Evolutionary conservation across 345 rosid species (phyloP), one percentile per base, ranked within the genome.

Genomic region (sweet orange (Citrus sinensis)): DNA sequence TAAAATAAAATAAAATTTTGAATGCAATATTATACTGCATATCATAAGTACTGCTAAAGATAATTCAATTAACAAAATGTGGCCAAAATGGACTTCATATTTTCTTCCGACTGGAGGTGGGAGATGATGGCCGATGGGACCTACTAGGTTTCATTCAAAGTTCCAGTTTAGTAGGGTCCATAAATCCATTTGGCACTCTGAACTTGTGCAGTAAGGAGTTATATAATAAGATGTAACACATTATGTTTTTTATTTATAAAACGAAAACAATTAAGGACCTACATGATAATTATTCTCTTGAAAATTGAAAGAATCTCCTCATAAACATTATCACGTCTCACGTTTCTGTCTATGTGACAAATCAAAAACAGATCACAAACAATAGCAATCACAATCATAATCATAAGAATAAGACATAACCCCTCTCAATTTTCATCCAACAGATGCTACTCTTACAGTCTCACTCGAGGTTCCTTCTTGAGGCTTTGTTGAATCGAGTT

Each of bases 381-480:
- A 46, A 11, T 11, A 46, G 1, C 51, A 13, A 46, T 54, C 58
- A 54, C 22, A 54, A 54, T 54, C 58, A 17, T 54, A 54, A 54
- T 54, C 58, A 54, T 54, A 54, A 16, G 6, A 14, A 20, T 51
- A 16, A 17, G 20, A 4, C 58, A 5, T 17, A 51, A 5, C 8
- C 22, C 22, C 5, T 17, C 22, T 17, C 58, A 54, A 54, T 54
- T 54, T 17, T 54, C 7, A 54, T 16, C 22, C 7, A 0, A 5
- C 90, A 75, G 77, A 95, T 95, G 99, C 92, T 94, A 78, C 88
- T 95, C 49, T 86, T 95, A 80, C 94, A 93, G 79, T 84, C 99
- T 39, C 97, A 92, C 81, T 96, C 99, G 79, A 88, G 95, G 85
- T 94, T 96, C 83, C 99, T 96, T 74, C 95, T 94, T 79, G 95